Conservation (phyloP, 106 monocot genomes). For the Ottelia alismoides region DNA sequence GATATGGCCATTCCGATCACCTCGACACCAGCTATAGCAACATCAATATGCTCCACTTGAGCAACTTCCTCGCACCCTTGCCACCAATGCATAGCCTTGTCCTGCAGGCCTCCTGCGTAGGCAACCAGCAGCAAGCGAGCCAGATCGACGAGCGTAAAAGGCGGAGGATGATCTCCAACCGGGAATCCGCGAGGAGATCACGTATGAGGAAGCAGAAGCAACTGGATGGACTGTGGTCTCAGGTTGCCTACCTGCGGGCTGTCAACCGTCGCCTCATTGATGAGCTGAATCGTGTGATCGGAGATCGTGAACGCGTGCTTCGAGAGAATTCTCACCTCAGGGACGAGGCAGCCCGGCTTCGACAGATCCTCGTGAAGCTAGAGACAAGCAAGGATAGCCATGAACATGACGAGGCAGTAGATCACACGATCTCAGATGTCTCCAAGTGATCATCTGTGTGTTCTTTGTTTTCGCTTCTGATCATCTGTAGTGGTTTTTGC, state of each 20-base stretch:
- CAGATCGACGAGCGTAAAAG: slow-evolving; percentile 42
- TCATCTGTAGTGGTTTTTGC: no score
- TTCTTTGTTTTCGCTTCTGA: no score
- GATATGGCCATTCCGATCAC: slow-evolving; percentile 15
- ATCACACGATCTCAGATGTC: no score
- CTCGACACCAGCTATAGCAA: slow-evolving; percentile 6
- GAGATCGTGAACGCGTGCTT: slow-evolving; percentile 17
- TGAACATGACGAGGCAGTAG: background rate
- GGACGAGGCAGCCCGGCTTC: slow-evolving; percentile 27
- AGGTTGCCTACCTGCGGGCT: slow-evolving; percentile 36
- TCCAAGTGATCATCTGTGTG: no score
- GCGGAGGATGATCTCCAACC: slow-evolving; percentile 79
- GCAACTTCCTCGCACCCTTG: slow-evolving; percentile 8
- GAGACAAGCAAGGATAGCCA: background rate
- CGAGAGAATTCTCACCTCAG: slow-evolving; percentile 42
- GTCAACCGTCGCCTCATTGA: slow-evolving; percentile 59
- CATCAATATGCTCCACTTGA: slow-evolving; percentile 16
- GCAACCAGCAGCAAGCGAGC: slow-evolving; percentile 20
- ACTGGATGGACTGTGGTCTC: slow-evolving; percentile 56
- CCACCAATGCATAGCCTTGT: background rate
- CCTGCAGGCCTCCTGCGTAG: background rate
- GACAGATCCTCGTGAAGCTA: slow-evolving; percentile 24
- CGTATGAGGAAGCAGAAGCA: slow-evolving; percentile 90
- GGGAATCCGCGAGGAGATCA: slow-evolving; percentile 83
- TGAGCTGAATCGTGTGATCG: slow-evolving; percentile 46